Percentiles rank a stretch among this genome's conserved stretches.
Evolutionary conservation across 2,329 filamentous ascomycete species (phyloP).

Genomic region (Exophiala xenobiotica): DNA sequence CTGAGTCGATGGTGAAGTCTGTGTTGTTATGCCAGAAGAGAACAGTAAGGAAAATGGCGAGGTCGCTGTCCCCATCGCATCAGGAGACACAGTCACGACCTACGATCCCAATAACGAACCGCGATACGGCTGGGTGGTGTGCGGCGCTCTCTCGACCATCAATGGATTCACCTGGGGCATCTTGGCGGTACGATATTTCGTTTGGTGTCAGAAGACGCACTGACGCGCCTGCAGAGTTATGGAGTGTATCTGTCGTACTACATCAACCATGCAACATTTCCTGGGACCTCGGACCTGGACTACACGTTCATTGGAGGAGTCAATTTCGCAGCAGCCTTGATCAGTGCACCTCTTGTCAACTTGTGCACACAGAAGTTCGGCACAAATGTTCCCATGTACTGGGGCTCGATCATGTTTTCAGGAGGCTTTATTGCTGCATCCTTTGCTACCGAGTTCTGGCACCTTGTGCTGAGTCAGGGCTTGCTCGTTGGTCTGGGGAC

Average conservation of each 20-base stretch:
- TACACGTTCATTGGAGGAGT: conserved; percentile 37
- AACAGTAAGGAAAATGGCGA: conserved; percentile 1
- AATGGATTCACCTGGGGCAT: conserved; percentile 39
- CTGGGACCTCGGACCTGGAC: conserved; percentile 30
- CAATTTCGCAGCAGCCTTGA: conserved; percentile 32
- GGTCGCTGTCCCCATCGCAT: conserved; percentile 13
- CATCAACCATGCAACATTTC: conserved; percentile 35
- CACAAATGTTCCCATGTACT: conserved; percentile 30
- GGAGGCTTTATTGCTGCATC: conserved; percentile 33
- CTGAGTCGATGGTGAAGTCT: no score
- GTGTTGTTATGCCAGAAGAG: conserved; percentile 1
- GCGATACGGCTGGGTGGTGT: conserved; percentile 37
- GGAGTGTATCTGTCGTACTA: conserved; percentile 48
- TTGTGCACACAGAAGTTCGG: conserved; percentile 27
- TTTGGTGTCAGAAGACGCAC: background rate
- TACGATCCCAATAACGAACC: conserved; percentile 22
- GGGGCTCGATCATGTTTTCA: conserved; percentile 26
- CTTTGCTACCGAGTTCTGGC: conserved; percentile 31
- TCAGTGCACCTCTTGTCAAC: conserved; percentile 33
- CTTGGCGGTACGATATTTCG: conserved; percentile 23
- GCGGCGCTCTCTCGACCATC: conserved; percentile 31
- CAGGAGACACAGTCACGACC: conserved; percentile 1
- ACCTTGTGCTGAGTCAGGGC: conserved; percentile 33
- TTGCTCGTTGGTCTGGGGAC: conserved; percentile 33
- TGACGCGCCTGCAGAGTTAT: conserved; percentile 33